Evolutionary conservation across 2,329 filamentous ascomycete species (phyloP).

Genomic region (Botryotinia globosa): DNA sequence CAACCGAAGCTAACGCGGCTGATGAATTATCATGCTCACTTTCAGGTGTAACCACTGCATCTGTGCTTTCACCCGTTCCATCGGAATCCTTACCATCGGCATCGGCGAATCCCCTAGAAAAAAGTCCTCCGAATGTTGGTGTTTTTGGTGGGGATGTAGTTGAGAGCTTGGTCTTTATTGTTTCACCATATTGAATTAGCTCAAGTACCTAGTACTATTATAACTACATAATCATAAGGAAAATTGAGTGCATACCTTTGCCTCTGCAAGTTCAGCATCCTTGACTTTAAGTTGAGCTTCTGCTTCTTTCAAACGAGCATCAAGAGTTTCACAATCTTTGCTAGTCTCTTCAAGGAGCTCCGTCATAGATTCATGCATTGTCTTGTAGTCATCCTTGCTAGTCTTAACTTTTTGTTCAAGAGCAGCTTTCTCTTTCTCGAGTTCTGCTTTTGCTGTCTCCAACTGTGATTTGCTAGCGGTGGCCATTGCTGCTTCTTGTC

Average conservation of each 20-base stretch:
- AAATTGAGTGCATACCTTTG: slow-evolving; percentile 45
- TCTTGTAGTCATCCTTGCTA: slow-evolving; percentile 52
- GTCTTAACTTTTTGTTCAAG: slow-evolving; percentile 52
- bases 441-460: slow-evolving; percentile 50
- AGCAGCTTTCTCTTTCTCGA: slow-evolving; percentile 52
- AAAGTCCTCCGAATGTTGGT: slow-evolving; percentile 44
- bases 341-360: slow-evolving; percentile 56
- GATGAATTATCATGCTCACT: slow-evolving; percentile 60
- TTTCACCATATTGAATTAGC: slow-evolving; percentile 32
- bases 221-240: background rate
- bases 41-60: slow-evolving; percentile 50
- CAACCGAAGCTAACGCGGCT: slow-evolving; percentile 65
- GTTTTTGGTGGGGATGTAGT: slow-evolving; percentile 43
- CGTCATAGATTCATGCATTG: slow-evolving; percentile 62
- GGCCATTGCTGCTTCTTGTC: slow-evolving; percentile 39
- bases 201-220: slow-evolving; percentile 9
- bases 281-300: slow-evolving; percentile 47
- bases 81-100: slow-evolving; percentile 36
- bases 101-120: slow-evolving; percentile 53
- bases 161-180: slow-evolving; percentile 40
- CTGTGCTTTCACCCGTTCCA: slow-evolving; percentile 24
- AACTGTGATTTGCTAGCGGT: slow-evolving; percentile 39
- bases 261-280: slow-evolving; percentile 62
- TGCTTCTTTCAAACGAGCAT: slow-evolving; percentile 44
- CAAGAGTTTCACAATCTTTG: slow-evolving; percentile 39